Evolutionary conservation across 352 stramenopile species (phyloP), one percentile per base, ranked within the genome.

Genomic region (Pythium dissimile): DNA sequence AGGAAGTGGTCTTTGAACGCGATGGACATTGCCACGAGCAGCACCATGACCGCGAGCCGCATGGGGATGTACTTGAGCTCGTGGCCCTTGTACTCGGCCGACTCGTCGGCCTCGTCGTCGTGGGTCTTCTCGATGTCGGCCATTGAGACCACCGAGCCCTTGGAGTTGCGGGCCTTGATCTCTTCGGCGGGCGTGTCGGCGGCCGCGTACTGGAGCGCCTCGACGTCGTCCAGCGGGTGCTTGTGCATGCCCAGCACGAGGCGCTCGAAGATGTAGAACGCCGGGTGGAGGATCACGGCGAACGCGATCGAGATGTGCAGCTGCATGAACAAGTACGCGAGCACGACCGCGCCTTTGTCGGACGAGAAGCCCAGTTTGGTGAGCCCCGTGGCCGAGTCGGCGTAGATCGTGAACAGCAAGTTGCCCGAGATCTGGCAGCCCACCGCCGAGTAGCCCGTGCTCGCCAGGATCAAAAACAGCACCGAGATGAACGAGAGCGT

Each of bases 361-460:
- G 68, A 68, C 3, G n/a, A 10, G n/a, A 61, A 77, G 26, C 69
- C 69, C 10, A 74, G 51, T 18, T 31, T 45, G 1, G 67, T 66
- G 16, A 76, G 31, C 1, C 41, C 67, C 49, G 49, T 77, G 52
- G 1, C 31, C 24, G 50, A 31, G 50, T 72, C 52, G 10, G 69
- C 62, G 62, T 72, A 84, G 43, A 88, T 84, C n/a, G 73, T 73
- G 56, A 84, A 88, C 9, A 86, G 65, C 54, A 88, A 39, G 67
- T 88, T 88, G 24, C 75, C 71, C 15, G 68, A 72, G 46, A 88
- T 86, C 63, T 88, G 77, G 62, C 77, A 88, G 9, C 77, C 77
- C 8, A 83, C 63, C 3, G 67, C 67, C 30, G 72, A 80, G 64
- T 82, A 85, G 37, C 69, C 66, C 18, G 68, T 73, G 50, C 61